Evolutionary conservation across 805 yeast genomes (phyloP).

Genomic region (Suhomyces sp.): DNA sequence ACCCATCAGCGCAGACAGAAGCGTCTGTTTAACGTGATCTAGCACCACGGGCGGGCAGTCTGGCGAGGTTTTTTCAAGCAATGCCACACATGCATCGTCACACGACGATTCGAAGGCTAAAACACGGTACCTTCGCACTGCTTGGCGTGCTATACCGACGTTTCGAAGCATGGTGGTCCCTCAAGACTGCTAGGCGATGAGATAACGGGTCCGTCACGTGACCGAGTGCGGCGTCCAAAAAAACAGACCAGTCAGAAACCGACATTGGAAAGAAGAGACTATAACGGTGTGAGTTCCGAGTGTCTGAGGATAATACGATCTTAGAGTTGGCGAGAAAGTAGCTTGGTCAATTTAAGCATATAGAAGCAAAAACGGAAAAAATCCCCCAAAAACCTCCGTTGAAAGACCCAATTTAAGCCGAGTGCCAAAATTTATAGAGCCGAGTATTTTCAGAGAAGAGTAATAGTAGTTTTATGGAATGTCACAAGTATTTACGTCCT

Average conservation of each 20-base stretch:
- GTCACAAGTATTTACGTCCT: slow-evolving; percentile 28
- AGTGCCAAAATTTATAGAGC: neutral
- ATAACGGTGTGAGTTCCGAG: neutral
- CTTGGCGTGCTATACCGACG: slow-evolving; percentile 15
- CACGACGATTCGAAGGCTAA: slow-evolving; percentile 91
- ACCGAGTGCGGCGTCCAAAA: neutral
- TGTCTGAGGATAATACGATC: neutral
- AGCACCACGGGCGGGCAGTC: slow-evolving; percentile 46
- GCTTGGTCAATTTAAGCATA: neutral
- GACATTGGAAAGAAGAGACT: neutral
- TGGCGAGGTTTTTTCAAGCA: slow-evolving; percentile 50
- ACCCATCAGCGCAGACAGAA: slow-evolving; percentile 65
- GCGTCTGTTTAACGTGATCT: slow-evolving; percentile 60
- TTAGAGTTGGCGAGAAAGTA: neutral
- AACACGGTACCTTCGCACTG: slow-evolving; percentile 48
- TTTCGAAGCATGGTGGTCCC: neutral
- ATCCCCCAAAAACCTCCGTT: neutral
- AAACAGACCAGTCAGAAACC: neutral
- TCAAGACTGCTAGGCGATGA: neutral
- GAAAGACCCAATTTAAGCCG: no score
- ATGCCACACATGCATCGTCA: slow-evolving; percentile 90
- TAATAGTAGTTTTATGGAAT: slow-evolving; percentile 7
- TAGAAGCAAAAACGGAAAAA: neutral
- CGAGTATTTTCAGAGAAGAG: neutral
- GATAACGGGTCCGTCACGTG: neutral